Base-by-base conservation (phyloP, 805 yeast species). In the Saccharomyces kudriavzevii region DNA sequence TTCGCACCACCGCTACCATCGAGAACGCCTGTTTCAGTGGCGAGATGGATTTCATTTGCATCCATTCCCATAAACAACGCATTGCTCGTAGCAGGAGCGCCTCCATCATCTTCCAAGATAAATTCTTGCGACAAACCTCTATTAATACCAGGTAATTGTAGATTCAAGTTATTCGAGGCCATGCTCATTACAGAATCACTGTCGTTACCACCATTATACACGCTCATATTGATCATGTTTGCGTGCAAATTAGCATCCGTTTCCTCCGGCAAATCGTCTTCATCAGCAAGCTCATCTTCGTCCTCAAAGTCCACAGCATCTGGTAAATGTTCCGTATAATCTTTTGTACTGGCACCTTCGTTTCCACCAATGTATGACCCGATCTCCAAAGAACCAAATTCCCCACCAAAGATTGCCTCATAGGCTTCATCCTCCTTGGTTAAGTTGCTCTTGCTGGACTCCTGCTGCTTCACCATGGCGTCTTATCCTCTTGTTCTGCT, bases 301-400 rank as follows among this genome's bases (percentile, higher is more conserved):
- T 89, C 96, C 64, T 89, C 97, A 66, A 87, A 92, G 69, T 92
- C 98, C 30, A 90, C 75, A 9, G 99, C 99, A 68, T 91, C 92
- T 5, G 82, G 96, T 1, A 94, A 91, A 69, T 91, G 98, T 52
- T 78, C 77, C 73, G 69, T 79, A 17, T 35, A 35, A 24, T 17
- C 43, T 11, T 35, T 35, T 17, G 43, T n/a, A 17, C 17, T 35
- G 20, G 57, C 72, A 20, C 80, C 84, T n/a, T 56, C 55, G 2
- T 55, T 49, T 5, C 53, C 54, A 4, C 61, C 64, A 30, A 68
- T 62, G 48, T 61, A 63, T 31, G 57, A 59, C 29, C 70, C 69
- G 29, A 69, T 68, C 48, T 69, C 72, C 52, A 69, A 48, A 3
- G 70, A 57, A 11, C 72, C 75, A 55, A 71, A 66, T 24, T 69